Conservation (phyloP, 2,329 filamentous ascomycete genomes). For the Neonectria ditissima region DNA sequence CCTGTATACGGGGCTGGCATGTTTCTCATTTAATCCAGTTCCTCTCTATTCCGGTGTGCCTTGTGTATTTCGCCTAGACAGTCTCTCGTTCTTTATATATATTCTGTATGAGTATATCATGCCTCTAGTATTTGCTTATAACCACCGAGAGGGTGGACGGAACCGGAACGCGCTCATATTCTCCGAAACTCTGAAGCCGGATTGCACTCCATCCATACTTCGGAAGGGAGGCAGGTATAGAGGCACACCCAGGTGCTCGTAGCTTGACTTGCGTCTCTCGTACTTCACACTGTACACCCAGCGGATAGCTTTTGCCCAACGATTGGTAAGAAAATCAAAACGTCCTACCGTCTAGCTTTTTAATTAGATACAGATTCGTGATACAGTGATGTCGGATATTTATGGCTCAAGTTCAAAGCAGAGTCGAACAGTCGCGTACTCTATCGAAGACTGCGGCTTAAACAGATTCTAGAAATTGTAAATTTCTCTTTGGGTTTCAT, state of each 20-base stretch:
- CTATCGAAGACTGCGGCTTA: too few species aligned
- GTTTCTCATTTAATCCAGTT: too few species aligned
- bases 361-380: too few species aligned
- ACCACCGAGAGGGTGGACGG: background rate
- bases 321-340: too few species aligned
- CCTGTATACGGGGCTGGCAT: conserved; percentile 28
- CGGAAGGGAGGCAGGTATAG: background rate
- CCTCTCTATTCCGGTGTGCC: too few species aligned
- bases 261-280: background rate
- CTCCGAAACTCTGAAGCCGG: background rate
- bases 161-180: background rate
- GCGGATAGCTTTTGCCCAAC: too few species aligned
- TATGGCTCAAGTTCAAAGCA: too few species aligned
- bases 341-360: too few species aligned
- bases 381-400: too few species aligned
- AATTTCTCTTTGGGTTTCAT: background rate
- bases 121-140: background rate
- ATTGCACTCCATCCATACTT: background rate
- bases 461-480: background rate
- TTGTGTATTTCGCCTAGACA: too few species aligned
- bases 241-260: background rate
- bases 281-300: too few species aligned
- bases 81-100: background rate
- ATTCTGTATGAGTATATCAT: background rate
- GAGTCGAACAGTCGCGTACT: too few species aligned